phyloP scores from a whole-genome alignment of 2,329 filamentous ascomycete genomes.

The Lachnellula willkommii region DNA sequence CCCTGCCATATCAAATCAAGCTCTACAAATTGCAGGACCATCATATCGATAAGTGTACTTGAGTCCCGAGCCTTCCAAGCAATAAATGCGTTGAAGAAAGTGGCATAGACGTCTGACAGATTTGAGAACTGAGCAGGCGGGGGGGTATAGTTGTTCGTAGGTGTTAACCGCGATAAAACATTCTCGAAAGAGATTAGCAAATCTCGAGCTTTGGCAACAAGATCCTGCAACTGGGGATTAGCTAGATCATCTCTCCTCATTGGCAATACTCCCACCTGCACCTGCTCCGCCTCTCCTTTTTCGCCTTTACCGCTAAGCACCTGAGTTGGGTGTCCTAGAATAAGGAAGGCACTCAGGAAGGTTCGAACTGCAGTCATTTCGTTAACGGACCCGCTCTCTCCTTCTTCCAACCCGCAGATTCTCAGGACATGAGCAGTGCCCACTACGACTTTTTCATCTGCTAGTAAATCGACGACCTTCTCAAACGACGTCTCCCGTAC shows the following conservation, averaged over 20 bases:
- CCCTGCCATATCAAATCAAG: constrained; percentile 79
- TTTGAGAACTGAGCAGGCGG: constrained; percentile 56
- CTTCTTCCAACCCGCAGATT: constrained; percentile 65
- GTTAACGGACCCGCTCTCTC: constrained; percentile 54
- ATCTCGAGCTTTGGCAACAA: constrained; percentile 73
- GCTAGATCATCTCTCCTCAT: constrained; percentile 49
- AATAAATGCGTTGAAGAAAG: constrained; percentile 73
- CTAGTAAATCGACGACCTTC: constrained; percentile 63
- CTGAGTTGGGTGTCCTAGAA: constrained; percentile 71
- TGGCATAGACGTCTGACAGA: constrained; percentile 64
- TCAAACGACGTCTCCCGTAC: constrained; percentile 69
- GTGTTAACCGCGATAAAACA: constrained; percentile 59
- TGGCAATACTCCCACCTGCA: constrained; percentile 47
- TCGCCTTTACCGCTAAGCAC: constrained; percentile 69
- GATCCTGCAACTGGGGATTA: constrained; percentile 61
- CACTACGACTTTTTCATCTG: constrained; percentile 59
- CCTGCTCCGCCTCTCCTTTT: constrained; percentile 47
- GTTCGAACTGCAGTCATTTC: constrained; percentile 68
- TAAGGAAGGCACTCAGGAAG: constrained; percentile 75
- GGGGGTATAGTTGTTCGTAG: constrained; percentile 61
- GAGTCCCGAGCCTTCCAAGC: constrained; percentile 81
- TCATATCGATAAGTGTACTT: constrained; percentile 70
- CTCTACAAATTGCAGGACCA: constrained; percentile 82
- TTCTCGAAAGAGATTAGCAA: constrained; percentile 74
- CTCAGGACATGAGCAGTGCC: constrained; percentile 62